phyloP scores from a whole-genome alignment of 352 stramenopile genomes.

The Phytophthora palmivora region DNA sequence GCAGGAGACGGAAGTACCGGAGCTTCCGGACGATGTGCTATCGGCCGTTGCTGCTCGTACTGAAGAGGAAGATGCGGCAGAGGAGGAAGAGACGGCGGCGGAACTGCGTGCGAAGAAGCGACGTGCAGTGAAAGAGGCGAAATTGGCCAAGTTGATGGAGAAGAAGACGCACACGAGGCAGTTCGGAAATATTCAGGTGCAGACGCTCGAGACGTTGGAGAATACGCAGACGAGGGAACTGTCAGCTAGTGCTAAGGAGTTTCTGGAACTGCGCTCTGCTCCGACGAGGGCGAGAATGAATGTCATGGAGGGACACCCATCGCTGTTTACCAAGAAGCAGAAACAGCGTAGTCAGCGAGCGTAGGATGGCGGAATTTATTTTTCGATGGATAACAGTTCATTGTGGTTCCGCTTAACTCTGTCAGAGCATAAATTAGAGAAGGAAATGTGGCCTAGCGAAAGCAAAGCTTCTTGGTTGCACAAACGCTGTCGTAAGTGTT shows the following conservation, averaged over 20 bases:
- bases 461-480: too few relatives aligned
- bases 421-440: too few relatives aligned
- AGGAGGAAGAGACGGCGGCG: slow-evolving; percentile 43
- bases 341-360: slow-evolving; percentile 42
- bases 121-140: slow-evolving; percentile 25
- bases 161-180: slow-evolving; percentile 76
- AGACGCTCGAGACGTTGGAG: slow-evolving; percentile 64
- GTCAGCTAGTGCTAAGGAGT: slow-evolving; percentile 50
- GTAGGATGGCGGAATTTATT: not conserved
- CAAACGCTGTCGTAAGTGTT: too few relatives aligned
- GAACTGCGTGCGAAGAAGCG: slow-evolving; percentile 39
- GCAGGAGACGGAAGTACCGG: slow-evolving; percentile 36
- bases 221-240: slow-evolving; percentile 52
- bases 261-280: slow-evolving; percentile 58
- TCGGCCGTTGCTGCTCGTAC: slow-evolving; percentile 70
- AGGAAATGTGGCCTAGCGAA: too few relatives aligned
- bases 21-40: slow-evolving; percentile 72
- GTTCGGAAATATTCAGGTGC: slow-evolving; percentile 79
- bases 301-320: slow-evolving; percentile 69
- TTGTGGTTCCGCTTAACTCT: too few relatives aligned
- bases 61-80: slow-evolving; percentile 61
- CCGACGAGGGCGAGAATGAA: slow-evolving; percentile 70
- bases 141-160: slow-evolving; percentile 34
- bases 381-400: too few relatives aligned
- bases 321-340: slow-evolving; percentile 82